Percentiles rank a stretch among this genome's conserved stretches.
Evolutionary conservation across 1,139 yeast genomes (phyloP).

Genomic region (Yamadazyma diddensiae): DNA sequence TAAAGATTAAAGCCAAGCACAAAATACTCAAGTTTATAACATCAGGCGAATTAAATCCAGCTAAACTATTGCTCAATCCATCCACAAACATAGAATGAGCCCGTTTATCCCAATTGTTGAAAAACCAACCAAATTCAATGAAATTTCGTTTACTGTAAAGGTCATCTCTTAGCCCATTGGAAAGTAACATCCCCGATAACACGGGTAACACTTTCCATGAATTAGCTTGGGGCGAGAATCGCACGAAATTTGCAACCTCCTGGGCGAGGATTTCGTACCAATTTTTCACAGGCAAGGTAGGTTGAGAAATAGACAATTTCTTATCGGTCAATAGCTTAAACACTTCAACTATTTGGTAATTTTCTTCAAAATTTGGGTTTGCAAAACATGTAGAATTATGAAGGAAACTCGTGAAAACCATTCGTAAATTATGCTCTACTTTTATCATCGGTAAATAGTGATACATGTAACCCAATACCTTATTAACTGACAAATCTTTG

Average conservation of each 20-base stretch:
- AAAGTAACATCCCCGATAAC: slow-evolving; percentile 50
- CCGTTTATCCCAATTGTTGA: slow-evolving; percentile 30
- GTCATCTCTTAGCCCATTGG: slow-evolving; percentile 37
- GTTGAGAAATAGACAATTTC: slow-evolving; percentile 58
- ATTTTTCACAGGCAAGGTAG: slow-evolving; percentile 51
- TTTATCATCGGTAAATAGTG: slow-evolving; percentile 63
- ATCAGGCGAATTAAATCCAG: slow-evolving; percentile 21
- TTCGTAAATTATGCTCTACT: slow-evolving; percentile 51
- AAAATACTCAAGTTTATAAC: slow-evolving; percentile 30
- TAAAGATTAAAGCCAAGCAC: slow-evolving; percentile 30
- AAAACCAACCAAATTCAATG: slow-evolving; percentile 33
- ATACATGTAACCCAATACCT: slow-evolving; percentile 50
- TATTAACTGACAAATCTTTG: slow-evolving; percentile 20
- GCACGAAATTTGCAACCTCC: slow-evolving; percentile 34
- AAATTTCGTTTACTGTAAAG: slow-evolving; percentile 26
- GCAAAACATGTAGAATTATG: slow-evolving; percentile 46
- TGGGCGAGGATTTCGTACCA: slow-evolving; percentile 47
- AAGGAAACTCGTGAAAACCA: slow-evolving; percentile 50
- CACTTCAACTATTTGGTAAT: slow-evolving; percentile 45
- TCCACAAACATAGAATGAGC: slow-evolving; percentile 21
- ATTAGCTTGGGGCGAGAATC: slow-evolving; percentile 27
- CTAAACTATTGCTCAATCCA: slow-evolving; percentile 24
- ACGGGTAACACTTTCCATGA: slow-evolving; percentile 60
- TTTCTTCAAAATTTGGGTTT: slow-evolving; percentile 36
- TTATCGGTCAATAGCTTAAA: slow-evolving; percentile 48